Evolutionary conservation across 768 basidiomycete species (phyloP).

Genomic region (Tylopilus rubrobrunneus): DNA sequence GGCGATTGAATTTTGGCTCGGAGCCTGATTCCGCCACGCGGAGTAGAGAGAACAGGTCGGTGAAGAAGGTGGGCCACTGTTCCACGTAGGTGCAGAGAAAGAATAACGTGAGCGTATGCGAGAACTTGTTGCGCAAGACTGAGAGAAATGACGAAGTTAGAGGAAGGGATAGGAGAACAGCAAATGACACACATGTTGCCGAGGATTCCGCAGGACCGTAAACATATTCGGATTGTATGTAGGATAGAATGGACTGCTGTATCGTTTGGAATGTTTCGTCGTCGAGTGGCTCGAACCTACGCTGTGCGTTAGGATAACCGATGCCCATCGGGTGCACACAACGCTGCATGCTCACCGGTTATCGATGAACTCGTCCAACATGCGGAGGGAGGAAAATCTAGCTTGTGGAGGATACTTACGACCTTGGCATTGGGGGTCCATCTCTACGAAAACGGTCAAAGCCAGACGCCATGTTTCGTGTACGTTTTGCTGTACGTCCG

Average conservation of each 20-base stretch:
- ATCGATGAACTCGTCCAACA: conserved; percentile 80
- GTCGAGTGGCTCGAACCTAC: conserved; percentile 64
- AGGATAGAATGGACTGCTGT: conserved; percentile 73
- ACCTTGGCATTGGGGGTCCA: conserved; percentile 48
- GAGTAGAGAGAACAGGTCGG: conserved; percentile 71
- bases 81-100: conserved; percentile 85
- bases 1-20: conserved; percentile 67
- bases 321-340: neutral
- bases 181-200: conserved; percentile 66
- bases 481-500: conserved; percentile 71
- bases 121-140: conserved; percentile 95
- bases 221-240: conserved; percentile 87
- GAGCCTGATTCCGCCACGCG: conserved; percentile 55
- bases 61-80: conserved; percentile 85
- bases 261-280: conserved; percentile 65
- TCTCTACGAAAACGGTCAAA: conserved; percentile 67
- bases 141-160: conserved; percentile 14
- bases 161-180: neutral
- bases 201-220: conserved; percentile 79
- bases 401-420: conserved; percentile 69
- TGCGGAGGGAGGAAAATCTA: conserved; percentile 75
- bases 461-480: conserved; percentile 78
- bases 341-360: conserved; percentile 55
- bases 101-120: conserved; percentile 83
- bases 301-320: conserved; percentile 8